Evolutionary conservation across 1,284 basidiomycete genomes (phyloP).

Genomic region (Earliella scabrosa): DNA sequence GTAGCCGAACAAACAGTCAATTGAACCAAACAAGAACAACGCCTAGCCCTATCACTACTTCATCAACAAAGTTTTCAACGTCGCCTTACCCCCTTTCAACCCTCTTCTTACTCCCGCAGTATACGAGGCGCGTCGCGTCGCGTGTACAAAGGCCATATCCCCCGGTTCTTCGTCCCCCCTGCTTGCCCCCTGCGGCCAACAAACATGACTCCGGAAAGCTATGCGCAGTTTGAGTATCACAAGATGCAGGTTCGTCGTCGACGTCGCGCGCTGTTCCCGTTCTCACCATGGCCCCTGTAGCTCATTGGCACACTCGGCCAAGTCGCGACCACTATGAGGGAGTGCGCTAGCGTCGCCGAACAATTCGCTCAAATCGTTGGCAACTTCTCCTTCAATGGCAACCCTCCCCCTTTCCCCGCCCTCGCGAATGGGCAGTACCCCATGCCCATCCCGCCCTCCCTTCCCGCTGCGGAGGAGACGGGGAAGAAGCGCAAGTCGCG

Average conservation of each 20-base stretch:
- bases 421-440: constrained; percentile 30
- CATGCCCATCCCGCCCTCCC: constrained; percentile 25
- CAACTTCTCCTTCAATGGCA: constrained; percentile 24
- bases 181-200: constrained; percentile 29
- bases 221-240: constrained; percentile 49
- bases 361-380: constrained; percentile 43
- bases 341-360: constrained; percentile 61
- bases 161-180: constrained; percentile 6
- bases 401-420: constrained; percentile 14
- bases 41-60: constrained; percentile 25
- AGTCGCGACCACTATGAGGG: constrained; percentile 62
- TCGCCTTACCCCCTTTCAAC: constrained; percentile 31
- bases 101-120: constrained; percentile 28
- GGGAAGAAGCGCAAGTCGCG: constrained; percentile 57
- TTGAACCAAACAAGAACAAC: constrained; percentile 35
- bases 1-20: constrained; percentile 28
- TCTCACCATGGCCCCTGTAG: constrained; percentile 37
- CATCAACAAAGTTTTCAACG: constrained; percentile 32
- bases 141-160: constrained; percentile 20
- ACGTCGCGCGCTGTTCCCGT: constrained; percentile 2
- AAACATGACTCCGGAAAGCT: constrained; percentile 41
- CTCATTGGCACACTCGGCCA: constrained; percentile 54
- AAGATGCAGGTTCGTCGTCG: constrained; percentile 48
- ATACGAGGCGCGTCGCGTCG: constrained; percentile 35
- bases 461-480: constrained; percentile 28